These are phyloP conservation scores for Parasitella parasitica DNA, from an alignment of 371 early-diverging fungal genomes.

Conservation along the genomic window DNA sequence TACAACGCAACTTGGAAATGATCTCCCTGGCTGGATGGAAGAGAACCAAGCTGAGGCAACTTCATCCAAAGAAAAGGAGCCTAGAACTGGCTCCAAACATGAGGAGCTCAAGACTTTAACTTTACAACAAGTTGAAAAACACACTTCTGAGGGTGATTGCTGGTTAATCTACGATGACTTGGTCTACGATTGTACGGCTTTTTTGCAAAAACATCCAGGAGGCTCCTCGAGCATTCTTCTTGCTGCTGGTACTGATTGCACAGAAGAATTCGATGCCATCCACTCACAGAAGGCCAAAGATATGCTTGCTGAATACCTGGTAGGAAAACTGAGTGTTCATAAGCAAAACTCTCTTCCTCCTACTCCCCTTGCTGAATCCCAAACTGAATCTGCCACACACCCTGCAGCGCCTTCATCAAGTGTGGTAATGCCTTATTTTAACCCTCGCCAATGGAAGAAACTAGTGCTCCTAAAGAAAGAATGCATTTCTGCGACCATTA, in stretches of 20 bases:
- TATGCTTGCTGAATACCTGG: conserved; percentile 31
- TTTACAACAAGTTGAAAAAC: conserved; percentile 54
- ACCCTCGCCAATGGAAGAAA: conserved; percentile 44
- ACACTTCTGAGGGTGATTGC: conserved; percentile 55
- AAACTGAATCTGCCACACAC: conserved; percentile 6
- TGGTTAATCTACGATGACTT: conserved; percentile 77
- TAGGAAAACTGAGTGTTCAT: conserved; percentile 19
- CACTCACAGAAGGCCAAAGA: conserved; percentile 73
- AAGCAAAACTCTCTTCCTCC: conserved; percentile 5
- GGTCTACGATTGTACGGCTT: conserved; percentile 81
- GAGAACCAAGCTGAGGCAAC: conserved; percentile 15
- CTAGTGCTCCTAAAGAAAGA: conserved; percentile 35
- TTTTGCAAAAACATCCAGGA: conserved; percentile 55
- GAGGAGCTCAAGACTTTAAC: conserved; percentile 50
- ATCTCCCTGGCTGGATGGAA: conserved; percentile 16
- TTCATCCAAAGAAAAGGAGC: conserved; percentile 32
- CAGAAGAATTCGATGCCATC: conserved; percentile 86
- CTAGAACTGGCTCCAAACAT: not conserved
- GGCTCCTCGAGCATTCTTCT: conserved; percentile 56
- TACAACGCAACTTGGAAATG: not conserved
- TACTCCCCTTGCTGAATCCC: conserved; percentile 3
- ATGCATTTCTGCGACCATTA: conserved; percentile 39
- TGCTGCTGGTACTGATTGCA: conserved; percentile 72
- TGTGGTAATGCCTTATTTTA: conserved; percentile 19
- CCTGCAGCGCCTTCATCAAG: not conserved